Evolutionary conservation across 2,329 filamentous ascomycete genomes (phyloP).

Genomic region (Hymenoscyphus fraxineus): DNA sequence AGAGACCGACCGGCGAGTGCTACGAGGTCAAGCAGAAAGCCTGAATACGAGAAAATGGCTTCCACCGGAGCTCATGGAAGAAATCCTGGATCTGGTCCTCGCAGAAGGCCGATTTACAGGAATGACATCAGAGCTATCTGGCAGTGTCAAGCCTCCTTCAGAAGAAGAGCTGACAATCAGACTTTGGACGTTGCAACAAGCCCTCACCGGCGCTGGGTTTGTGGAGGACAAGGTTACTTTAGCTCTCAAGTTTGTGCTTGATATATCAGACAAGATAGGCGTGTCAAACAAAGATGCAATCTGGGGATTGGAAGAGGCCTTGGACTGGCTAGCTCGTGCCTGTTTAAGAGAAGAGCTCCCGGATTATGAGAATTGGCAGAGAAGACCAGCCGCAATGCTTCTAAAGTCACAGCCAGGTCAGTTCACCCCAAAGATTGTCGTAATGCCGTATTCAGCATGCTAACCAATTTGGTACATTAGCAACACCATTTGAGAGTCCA

Average conservation of each 20-base stretch:
- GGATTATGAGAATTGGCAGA: slow-evolving; percentile 56
- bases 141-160: slow-evolving; percentile 47
- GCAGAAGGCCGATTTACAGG: slow-evolving; percentile 57
- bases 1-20: slow-evolving; percentile 78
- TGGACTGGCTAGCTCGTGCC: slow-evolving; percentile 87
- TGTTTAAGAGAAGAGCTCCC: slow-evolving; percentile 66
- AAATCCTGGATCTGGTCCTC: slow-evolving; percentile 69
- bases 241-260: slow-evolving; percentile 62
- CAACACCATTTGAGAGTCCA: slow-evolving; percentile 33
- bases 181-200: slow-evolving; percentile 80
- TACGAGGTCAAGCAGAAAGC: slow-evolving; percentile 73
- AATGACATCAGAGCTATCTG: slow-evolving; percentile 32
- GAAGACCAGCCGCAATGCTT: slow-evolving; percentile 21
- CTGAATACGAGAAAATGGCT: slow-evolving; percentile 76
- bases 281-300: slow-evolving; percentile 59
- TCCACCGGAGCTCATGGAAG: slow-evolving; percentile 71
- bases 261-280: slow-evolving; percentile 61
- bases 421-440: slow-evolving; percentile 11
- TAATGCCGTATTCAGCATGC: slow-evolving; percentile 5
- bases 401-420: slow-evolving; percentile 32
- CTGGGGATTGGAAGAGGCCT: slow-evolving; percentile 81
- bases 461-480: slow-evolving; percentile 22
- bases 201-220: slow-evolving; percentile 67
- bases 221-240: slow-evolving; percentile 58
- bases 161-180: slow-evolving; percentile 78